Base-by-base conservation (phyloP, 2,329 filamentous ascomycete species). In the Oidium heveae region DNA sequence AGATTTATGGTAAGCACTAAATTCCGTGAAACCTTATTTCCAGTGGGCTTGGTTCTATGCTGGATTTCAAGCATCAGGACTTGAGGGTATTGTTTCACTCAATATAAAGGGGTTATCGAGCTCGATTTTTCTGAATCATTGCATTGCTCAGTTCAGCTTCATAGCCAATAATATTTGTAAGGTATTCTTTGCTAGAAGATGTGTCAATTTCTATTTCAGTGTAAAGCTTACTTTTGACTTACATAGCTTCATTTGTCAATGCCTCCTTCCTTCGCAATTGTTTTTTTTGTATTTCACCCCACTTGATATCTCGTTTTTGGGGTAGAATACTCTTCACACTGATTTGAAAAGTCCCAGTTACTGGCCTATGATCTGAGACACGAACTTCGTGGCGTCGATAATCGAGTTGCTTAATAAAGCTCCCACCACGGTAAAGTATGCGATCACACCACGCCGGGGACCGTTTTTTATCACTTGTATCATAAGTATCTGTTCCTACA, bases 361-460 rank as follows among this genome's bases (percentile, higher is more conserved):
- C 91, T 10, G 91, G 91, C 59, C 91, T 75, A 68, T 98, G 91
- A 65, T 98, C 91, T 34, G 86, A 94, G 5, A 89, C 84, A 57
- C 82, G 76, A 36, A 96, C 82, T 67, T 96, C 91, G 68, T 95
- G 89, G 52, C 91, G 73, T 52, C 76, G 73, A 67, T 98, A 98
- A 59, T 94, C 85, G 52, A 87, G 69, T 67, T 96, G 88, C 67
- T 86, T 82, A 61, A 96, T 80, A 55, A 84, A 79, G 32, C 85
- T 86, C 22, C 88, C 77, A 13, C 82, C 68, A 43, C 89, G 76
- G 65, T 80, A 98, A 0, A 98, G 68, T 49, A 98, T 88, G 16
- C 91, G 82, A 68, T 98, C 91, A 65, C 91, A 98, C 89, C 91
- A 98, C 64, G 87, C 94, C 2, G 91, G 91, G 1, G 85, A 82